Base-by-base conservation (phyloP, 1,139 yeast genomes). In the Pichia sp. region DNA sequence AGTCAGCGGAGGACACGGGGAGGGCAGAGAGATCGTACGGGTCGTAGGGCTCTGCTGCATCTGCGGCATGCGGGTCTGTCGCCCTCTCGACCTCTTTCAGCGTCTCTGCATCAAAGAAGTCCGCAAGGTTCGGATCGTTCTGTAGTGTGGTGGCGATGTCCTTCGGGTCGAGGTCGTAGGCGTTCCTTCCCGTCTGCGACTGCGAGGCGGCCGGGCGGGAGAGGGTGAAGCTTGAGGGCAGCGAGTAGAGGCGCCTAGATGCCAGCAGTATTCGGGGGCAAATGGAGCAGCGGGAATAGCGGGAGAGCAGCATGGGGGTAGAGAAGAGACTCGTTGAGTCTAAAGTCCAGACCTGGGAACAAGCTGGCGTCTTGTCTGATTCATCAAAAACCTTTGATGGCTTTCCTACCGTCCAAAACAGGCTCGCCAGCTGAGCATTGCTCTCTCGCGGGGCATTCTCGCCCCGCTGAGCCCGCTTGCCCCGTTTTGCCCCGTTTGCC, bases 71-170 rank as follows among this genome's bases (percentile, higher is more conserved):
- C n/a, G 45, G 45, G 20, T 38, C 29, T 6, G 16, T 6, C 7
- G 48, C 17, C 4, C 50, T 45, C 9, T 56, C 46, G 2, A 55
- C 53, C 12, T 42, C 38, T 2, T 38, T 24, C 3, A 55, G 30
- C 1, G 55, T 52, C 1, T 55, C 46, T 1, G 30, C 33, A 49
- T 58, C 64, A 49, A 61, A 65, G 47, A 67, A 68, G 1, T 65
- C 66, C 42, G 58, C 67, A 17, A 68, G 52, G 48, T 64, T 67
- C 0, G 70, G 71, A 50, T 64, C 69, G 46, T 61, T 57, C 27
- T 67, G 62, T 8, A 66, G 47, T 1, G 65, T 57, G 20, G 65
- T 60, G 31, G 60, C 57, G n/a, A 59, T 52, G 20, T 59, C 60
- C 12, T 45, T 16, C 1, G 53, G 29, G 9, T 52, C 41, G 7